These are phyloP conservation scores for Ustilago hordei DNA, from an alignment of 1,284 basidiomycete genomes.

Conservation along the genomic window DNA sequence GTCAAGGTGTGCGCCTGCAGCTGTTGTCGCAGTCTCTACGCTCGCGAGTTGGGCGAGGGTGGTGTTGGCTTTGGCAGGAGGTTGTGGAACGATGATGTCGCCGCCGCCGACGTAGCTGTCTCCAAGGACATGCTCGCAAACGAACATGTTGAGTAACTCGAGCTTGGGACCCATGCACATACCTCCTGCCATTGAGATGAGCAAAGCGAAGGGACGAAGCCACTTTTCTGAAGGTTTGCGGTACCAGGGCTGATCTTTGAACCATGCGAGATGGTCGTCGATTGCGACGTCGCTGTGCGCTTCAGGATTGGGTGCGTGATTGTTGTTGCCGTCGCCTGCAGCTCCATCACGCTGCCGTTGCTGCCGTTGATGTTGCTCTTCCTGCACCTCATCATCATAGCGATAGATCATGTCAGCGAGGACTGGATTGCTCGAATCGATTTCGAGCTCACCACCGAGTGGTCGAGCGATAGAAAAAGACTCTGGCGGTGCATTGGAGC, in stretches of 20 bases:
- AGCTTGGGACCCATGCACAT: constrained; percentile 63
- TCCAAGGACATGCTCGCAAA: constrained; percentile 59
- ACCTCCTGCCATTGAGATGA: constrained; percentile 58
- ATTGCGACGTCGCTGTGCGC: constrained; percentile 9
- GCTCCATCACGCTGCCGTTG: constrained; percentile 5
- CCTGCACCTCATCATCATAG: constrained; percentile 44
- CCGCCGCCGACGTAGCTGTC: constrained; percentile 34
- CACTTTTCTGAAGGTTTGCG: constrained; percentile 57
- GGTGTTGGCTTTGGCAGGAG: constrained; percentile 17
- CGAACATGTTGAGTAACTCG: constrained; percentile 63
- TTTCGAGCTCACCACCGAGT: constrained; percentile 41
- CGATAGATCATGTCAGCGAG: constrained; percentile 56
- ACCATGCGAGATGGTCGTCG: constrained; percentile 57
- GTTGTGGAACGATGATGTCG: constrained; percentile 24
- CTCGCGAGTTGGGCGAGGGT: background rate
- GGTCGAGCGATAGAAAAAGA: constrained; percentile 32
- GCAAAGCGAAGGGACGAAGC: constrained; percentile 58
- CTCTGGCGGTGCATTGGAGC: constrained; percentile 26
- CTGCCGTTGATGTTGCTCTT: constrained; percentile 13
- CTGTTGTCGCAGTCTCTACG: background rate
- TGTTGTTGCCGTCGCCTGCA: background rate
- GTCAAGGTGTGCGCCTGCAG: constrained; percentile 2
- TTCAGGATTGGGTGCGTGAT: background rate
- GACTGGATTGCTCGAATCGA: constrained; percentile 52
- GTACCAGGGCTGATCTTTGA: constrained; percentile 58